phyloP scores from a whole-genome alignment of 495 filamentous ascomycete species.

The Aspergillus cavernicola region DNA sequence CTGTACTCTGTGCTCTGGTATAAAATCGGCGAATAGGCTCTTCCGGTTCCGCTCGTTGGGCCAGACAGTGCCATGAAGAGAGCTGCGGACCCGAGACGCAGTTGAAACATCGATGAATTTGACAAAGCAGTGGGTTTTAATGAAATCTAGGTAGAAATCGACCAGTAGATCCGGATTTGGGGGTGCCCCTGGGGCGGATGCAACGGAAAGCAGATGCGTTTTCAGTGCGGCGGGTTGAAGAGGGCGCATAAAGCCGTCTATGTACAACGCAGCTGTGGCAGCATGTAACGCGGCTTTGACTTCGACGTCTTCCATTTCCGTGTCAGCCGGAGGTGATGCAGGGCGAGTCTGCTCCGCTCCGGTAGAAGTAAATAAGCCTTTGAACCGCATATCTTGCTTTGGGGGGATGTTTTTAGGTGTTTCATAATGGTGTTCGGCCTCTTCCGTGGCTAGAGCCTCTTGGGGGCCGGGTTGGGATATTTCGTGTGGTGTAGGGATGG shows the following conservation, averaged over 20 bases:
- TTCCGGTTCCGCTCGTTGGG: constrained; percentile 83
- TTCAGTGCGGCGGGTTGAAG: constrained; percentile 62
- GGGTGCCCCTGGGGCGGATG: constrained; percentile 50
- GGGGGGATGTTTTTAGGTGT: constrained; percentile 12
- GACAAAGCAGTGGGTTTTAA: constrained; percentile 85
- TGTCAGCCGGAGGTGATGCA: constrained; percentile 22
- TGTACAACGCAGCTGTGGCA: constrained; percentile 83
- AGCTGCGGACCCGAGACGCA: constrained; percentile 73
- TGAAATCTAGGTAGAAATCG: constrained; percentile 74
- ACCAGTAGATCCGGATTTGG: constrained; percentile 52
- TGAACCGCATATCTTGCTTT: constrained; percentile 50
- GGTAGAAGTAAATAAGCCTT: constrained; percentile 46
- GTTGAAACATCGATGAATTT: constrained; percentile 62
- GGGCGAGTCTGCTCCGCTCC: constrained; percentile 19
- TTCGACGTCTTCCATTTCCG: constrained; percentile 39
- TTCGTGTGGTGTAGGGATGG: constrained; percentile 7
- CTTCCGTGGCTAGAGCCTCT: background rate
- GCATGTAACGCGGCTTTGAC: constrained; percentile 72
- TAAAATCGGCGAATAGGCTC: constrained; percentile 83
- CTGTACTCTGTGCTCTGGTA: constrained; percentile 68
- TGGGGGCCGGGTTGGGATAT: background rate
- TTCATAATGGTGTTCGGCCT: constrained; percentile 3
- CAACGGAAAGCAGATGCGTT: constrained; percentile 64
- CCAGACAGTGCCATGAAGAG: constrained; percentile 76
- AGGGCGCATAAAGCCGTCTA: constrained; percentile 86